Conservation (phyloP, 345 rosid genomes). For the Turritis glabra region DNA sequence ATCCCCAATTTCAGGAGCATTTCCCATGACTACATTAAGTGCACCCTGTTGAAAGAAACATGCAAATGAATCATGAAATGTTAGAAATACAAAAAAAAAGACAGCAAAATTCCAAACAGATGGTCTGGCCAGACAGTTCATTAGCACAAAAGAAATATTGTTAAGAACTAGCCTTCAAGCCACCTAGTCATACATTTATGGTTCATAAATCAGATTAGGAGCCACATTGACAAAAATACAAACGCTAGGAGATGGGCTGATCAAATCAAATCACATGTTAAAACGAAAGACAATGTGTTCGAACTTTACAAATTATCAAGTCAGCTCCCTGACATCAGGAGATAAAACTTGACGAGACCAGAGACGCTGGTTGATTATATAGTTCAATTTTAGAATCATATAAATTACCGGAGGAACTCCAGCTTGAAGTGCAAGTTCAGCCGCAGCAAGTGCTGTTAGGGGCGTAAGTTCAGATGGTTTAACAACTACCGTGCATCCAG, state of each 20-base stretch:
- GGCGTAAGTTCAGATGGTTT: conserved; percentile 98
- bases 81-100: neutral
- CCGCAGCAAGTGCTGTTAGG: conserved; percentile 92
- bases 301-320: conserved; percentile 11
- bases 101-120: neutral
- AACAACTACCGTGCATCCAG: conserved; percentile 95
- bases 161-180: conserved; percentile 13
- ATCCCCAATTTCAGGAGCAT: conserved; percentile 85
- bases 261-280: conserved; percentile 17
- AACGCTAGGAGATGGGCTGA: neutral
- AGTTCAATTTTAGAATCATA: conserved; percentile 24
- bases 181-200: conserved; percentile 19
- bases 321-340: conserved; percentile 4
- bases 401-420: conserved; percentile 92
- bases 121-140: conserved; percentile 2
- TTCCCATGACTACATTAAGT: conserved; percentile 83
- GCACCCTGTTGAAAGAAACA: conserved; percentile 58
- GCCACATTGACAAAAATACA: conserved; percentile 22
- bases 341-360: conserved; percentile 9
- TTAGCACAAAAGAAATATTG: conserved; percentile 16
- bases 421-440: conserved; percentile 93
- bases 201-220: conserved; percentile 6
- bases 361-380: conserved; percentile 16
- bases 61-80: conserved; percentile 19
- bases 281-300: neutral